These are phyloP conservation scores for Lactarius akahatsu DNA, from an alignment of 768 basidiomycete species.

Conservation along the genomic window DNA sequence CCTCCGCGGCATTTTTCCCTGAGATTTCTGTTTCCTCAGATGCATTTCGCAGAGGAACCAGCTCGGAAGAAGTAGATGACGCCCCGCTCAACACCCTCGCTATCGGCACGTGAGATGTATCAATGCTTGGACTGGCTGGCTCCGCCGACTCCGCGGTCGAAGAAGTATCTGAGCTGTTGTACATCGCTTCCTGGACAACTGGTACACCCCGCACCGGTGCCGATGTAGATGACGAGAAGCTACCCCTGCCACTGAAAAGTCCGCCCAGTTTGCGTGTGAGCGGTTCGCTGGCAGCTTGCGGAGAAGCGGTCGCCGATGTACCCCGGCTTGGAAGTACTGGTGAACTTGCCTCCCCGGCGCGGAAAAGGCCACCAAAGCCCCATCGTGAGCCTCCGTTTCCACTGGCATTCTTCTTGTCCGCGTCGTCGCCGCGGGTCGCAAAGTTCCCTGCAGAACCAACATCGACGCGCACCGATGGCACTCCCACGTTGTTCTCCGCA, in stretches of 20 bases:
- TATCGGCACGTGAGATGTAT: constrained; percentile 15
- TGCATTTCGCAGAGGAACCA: constrained; percentile 1
- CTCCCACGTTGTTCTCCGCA: constrained; percentile 66
- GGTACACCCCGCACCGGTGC: constrained; percentile 35
- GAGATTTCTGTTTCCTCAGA: neutral
- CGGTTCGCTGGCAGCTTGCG: constrained; percentile 17
- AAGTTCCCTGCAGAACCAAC: constrained; percentile 24
- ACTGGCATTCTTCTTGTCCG: constrained; percentile 28
- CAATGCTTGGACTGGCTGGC: constrained; percentile 51
- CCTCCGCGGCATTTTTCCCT: constrained; percentile 2
- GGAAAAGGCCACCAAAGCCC: constrained; percentile 29
- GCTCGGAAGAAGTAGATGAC: constrained; percentile 17
- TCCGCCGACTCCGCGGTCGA: constrained; percentile 49
- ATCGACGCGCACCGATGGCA: constrained; percentile 28
- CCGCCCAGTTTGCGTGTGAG: constrained; percentile 59
- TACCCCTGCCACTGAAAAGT: constrained; percentile 61
- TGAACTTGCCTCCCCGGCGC: constrained; percentile 20
- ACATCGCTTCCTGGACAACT: constrained; percentile 41
- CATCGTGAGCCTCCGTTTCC: constrained; percentile 26
- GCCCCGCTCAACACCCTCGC: constrained; percentile 16
- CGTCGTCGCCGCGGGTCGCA: constrained; percentile 19
- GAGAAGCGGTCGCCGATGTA: constrained; percentile 13
- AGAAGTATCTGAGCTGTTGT: constrained; percentile 58
- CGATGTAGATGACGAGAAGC: constrained; percentile 48
- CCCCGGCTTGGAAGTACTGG: constrained; percentile 20